Evolutionary conservation across 176 grass and related monocot genomes (phyloP).

Genomic region (Oryza glaberrima): DNA sequence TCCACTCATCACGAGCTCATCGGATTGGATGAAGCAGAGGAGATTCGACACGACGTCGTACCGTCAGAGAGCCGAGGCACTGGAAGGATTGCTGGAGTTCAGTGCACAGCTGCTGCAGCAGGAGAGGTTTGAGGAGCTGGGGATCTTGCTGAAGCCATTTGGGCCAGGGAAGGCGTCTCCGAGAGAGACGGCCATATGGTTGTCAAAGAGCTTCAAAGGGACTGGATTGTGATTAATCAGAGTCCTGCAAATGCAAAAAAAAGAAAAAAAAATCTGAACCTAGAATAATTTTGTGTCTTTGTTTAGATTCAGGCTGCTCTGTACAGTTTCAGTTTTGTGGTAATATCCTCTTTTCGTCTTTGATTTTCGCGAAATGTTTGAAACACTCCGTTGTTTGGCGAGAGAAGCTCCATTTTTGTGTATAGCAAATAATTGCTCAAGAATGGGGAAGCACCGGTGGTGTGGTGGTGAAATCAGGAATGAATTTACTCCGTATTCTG

Average conservation of each 20-base stretch:
- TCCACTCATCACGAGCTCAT: slow-evolving; percentile 51
- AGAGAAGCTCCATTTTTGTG: too few relatives aligned
- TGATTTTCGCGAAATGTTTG: too few relatives aligned
- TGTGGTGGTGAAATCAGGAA: too few relatives aligned
- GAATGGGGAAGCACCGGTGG: too few relatives aligned
- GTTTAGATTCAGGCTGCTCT: slow-evolving; percentile 33
- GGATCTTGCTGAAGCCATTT: slow-evolving; percentile 81
- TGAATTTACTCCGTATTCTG: too few relatives aligned
- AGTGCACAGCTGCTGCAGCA: slow-evolving; percentile 89
- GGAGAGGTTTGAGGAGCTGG: slow-evolving; percentile 82
- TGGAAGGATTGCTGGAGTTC: slow-evolving; percentile 95
- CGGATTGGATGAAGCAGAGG: slow-evolving; percentile 58
- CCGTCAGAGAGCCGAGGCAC: slow-evolving; percentile 82
- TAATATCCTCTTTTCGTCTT: background rate
- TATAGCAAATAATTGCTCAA: too few relatives aligned
- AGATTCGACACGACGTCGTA: slow-evolving; percentile 77
- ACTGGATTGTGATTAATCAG: slow-evolving; percentile 44
- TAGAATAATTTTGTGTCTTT: slow-evolving; percentile 20
- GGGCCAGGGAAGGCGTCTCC: slow-evolving; percentile 84
- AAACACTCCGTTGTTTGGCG: too few relatives aligned
- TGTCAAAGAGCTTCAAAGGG: slow-evolving; percentile 90
- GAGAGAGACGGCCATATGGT: slow-evolving; percentile 95
- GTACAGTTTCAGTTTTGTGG: slow-evolving; percentile 43
- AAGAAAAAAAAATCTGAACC: background rate
- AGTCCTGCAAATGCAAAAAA: slow-evolving; percentile 13